Evolutionary conservation across 768 basidiomycete genomes (phyloP).

Genomic region (Melanogaster broomeanus): DNA sequence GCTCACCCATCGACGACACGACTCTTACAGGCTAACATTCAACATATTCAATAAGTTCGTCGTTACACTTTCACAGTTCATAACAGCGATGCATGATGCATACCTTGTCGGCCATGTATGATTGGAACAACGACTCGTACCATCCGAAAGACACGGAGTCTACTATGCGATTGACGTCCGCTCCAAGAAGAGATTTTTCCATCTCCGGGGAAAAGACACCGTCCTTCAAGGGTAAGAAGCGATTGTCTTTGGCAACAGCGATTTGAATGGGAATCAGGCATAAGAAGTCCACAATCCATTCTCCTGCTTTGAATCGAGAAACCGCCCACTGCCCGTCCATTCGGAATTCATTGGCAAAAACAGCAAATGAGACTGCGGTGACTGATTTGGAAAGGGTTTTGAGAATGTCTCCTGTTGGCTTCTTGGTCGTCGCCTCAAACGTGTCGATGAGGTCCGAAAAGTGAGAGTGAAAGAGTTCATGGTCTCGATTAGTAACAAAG

Average conservation of each 20-base stretch:
- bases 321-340: conserved; percentile 15
- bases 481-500: conserved; percentile 40
- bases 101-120: conserved; percentile 54
- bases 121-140: conserved; percentile 60
- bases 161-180: conserved; percentile 51
- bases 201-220: conserved; percentile 45
- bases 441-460: conserved; percentile 41
- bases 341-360: conserved; percentile 13
- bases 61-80: no score
- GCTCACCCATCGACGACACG: no score
- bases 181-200: conserved; percentile 53
- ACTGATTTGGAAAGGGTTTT: conserved; percentile 29
- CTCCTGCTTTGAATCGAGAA: conserved; percentile 45
- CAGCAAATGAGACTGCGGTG: conserved; percentile 21
- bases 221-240: conserved; percentile 57
- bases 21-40: no score
- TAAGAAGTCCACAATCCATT: conserved; percentile 56
- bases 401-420: conserved; percentile 47
- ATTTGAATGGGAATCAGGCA: conserved; percentile 62
- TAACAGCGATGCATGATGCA: no score
- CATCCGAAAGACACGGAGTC: conserved; percentile 53
- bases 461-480: conserved; percentile 35
- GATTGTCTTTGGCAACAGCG: conserved; percentile 53
- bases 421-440: conserved; percentile 48
- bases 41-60: no score